Evolutionary conservation across 1,284 basidiomycete genomes (phyloP).

Genomic region (Apiotrichum gamsii): DNA sequence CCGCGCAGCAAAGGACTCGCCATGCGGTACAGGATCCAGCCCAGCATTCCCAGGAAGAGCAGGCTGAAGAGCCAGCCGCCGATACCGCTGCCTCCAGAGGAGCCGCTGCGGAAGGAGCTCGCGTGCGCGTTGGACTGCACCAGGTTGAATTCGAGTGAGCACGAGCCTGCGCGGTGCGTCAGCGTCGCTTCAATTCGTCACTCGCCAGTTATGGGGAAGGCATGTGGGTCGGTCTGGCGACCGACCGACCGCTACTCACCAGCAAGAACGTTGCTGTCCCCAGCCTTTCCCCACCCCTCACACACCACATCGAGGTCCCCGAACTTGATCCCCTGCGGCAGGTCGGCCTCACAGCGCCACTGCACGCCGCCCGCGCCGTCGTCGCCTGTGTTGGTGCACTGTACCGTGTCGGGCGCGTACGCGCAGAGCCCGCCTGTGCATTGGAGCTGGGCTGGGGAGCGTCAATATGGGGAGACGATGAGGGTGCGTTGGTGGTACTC

Average conservation of each 20-base stretch:
- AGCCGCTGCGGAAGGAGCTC: background rate
- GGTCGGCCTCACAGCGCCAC: conserved; percentile 89
- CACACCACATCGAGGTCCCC: conserved; percentile 78
- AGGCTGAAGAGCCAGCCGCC: background rate
- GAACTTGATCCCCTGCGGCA: conserved; percentile 71
- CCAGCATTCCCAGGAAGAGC: background rate
- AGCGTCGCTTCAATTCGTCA: too few relatives aligned
- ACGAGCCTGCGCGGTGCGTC: conserved; percentile 64
- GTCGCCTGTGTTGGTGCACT: conserved; percentile 73
- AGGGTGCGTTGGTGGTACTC: conserved; percentile 6
- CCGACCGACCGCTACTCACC: conserved; percentile 50
- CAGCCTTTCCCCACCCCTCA: conserved; percentile 75
- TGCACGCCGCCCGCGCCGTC: conserved; percentile 63
- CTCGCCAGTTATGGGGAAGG: background rate
- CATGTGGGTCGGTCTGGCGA: background rate
- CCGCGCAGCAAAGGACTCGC: background rate
- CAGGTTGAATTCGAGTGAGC: conserved; percentile 71
- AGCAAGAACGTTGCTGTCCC: conserved; percentile 76
- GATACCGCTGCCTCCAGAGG: too few relatives aligned
- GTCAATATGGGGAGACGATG: background rate
- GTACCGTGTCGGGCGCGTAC: conserved; percentile 77
- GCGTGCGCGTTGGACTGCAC: conserved; percentile 37
- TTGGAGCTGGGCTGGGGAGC: conserved; percentile 55
- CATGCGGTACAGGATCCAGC: background rate
- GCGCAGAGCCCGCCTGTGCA: conserved; percentile 75